Percentiles rank a stretch among this genome's conserved stretches.
phyloP scores from a whole-genome alignment of 257 asterid species.

The Solanum etuberosum region DNA sequence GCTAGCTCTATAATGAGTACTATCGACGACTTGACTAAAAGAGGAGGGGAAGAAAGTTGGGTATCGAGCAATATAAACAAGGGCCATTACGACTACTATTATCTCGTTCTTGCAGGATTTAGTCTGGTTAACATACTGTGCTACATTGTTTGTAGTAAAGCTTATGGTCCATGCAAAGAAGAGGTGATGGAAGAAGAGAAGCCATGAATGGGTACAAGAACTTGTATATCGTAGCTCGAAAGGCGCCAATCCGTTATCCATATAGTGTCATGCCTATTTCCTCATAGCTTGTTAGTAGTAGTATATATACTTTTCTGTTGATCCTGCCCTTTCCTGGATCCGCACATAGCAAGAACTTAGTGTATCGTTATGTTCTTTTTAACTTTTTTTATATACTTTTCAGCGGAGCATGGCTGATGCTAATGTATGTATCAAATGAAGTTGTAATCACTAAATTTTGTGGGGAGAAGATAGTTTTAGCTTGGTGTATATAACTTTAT shows the following conservation, averaged over 20 bases:
- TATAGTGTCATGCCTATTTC: background rate
- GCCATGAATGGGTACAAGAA: background rate
- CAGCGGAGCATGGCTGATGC: background rate
- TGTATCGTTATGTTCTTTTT: background rate
- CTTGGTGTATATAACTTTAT: background rate
- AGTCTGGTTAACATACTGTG: background rate
- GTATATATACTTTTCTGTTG: background rate
- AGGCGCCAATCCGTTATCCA: background rate
- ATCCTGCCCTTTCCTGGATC: background rate
- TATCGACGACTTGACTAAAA: slow-evolving; percentile 19
- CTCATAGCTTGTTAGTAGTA: background rate
- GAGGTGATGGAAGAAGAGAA: background rate
- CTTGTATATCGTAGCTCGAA: background rate
- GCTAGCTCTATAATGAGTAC: slow-evolving; percentile 46
- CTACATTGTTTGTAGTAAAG: background rate
- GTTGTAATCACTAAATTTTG: background rate
- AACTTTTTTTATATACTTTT: background rate
- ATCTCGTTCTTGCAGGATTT: slow-evolving; percentile 6
- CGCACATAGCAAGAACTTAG: background rate
- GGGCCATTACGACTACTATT: slow-evolving; percentile 64
- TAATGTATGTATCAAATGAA: background rate
- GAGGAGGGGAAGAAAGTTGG: slow-evolving; percentile 53
- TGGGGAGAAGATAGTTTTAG: background rate
- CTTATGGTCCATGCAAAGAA: background rate
- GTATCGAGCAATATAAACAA: slow-evolving; percentile 43